Evolutionary conservation across 345 rosid species (phyloP), one percentile per base, ranked within the genome.

Genomic region (Schrenkiella parvula): DNA sequence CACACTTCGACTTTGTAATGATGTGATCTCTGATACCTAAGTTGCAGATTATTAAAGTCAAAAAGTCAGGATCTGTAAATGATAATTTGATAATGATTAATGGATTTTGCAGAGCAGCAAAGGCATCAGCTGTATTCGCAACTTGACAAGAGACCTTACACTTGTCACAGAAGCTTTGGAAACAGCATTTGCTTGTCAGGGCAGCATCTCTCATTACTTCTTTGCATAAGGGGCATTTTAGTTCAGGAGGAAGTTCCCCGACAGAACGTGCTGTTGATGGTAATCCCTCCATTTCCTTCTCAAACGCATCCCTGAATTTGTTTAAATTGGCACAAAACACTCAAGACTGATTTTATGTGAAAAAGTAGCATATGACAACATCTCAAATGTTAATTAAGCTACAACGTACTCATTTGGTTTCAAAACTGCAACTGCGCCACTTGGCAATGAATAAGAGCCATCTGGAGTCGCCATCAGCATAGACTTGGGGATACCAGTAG

Each of bases 401-500:
- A 56, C 34, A 22, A 64, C 88, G 67, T 83, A 95, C 99, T 95
- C 98, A 70, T 95, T 95, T 42, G 99, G 99, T 84, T 75, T 88
- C 85, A 91, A 77, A 71, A 88, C 92, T 52, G 96, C 99, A 82
- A 83, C 93, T 11, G 87, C 96, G 6, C 99, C 99, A 79, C 97
- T 86, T 44, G 99, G 97, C 77, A 95, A 83, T 41, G 97, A 88
- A 81, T 87, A 92, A 11, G 98, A 91, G 54, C 99, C 99, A 74
- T 86, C 88, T 39, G 97, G 92, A 60, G 88, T 88, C 26, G 90
- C 83, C 88, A 89, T 85, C 59, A 92, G 84, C 99, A 95, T 95
- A 2, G 99, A 95, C 82, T 92, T 95, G 12, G 99, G 99, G 53
- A 95, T 92, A 31, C 99, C 99, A 54, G 98, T 95, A 12, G 99